Base-by-base conservation (phyloP, 2,329 filamentous ascomycete species). In the Ceratocystis variospora region DNA sequence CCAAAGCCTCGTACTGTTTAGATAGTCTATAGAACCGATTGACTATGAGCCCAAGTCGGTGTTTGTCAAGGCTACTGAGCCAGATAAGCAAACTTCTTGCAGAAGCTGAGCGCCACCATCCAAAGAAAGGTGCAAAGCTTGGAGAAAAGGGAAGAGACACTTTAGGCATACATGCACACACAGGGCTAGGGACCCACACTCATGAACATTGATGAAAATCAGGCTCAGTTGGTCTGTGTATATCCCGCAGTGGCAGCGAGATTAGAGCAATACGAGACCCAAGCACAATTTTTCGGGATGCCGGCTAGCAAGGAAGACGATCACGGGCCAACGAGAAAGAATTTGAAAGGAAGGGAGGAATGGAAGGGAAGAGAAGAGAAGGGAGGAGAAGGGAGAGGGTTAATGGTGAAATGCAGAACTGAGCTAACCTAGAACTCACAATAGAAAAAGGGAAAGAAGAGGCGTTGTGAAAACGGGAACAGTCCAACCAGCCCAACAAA, bases 81-180 rank as follows among this genome's bases (percentile, higher is more conserved):
- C 7, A 5, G 25, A 59, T 25, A n/a, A 37, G 33, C 33, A 17
- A 12, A n/a, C 15, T 19, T 17, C 6, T 7, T 59, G 53, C 15
- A 37, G 53, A n/a, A 59, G 53, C 53, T 59, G 53, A 59, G 33
- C 25, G 53, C 53, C 53, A 59, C 28, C 25, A 33, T 31, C 53
- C 28, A n/a, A 59, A 31, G 33, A 59, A 31, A 59, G 15, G 53
- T 17, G 48, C 12, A 28, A 37, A 8, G 8, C 48, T 15, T 53
- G 48, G 48, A 53, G 19, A 53, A 28, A 53, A 53, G 19, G 10
- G 7, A 25, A 53, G 19, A 53, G n/a, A 22, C 48, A 25, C 19
- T 53, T 37, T 53, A 19, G 19, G 15, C 48, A 25, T 19, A 53
- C 48, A 25, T 25, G 33, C 33, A 37, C 33, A 37, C 33, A 37